A percentile compares a stretch with the other conserved stretches of the same genome.
Evolutionary conservation across 352 stramenopile genomes (phyloP).

Genomic region (Pythium volutum): DNA sequence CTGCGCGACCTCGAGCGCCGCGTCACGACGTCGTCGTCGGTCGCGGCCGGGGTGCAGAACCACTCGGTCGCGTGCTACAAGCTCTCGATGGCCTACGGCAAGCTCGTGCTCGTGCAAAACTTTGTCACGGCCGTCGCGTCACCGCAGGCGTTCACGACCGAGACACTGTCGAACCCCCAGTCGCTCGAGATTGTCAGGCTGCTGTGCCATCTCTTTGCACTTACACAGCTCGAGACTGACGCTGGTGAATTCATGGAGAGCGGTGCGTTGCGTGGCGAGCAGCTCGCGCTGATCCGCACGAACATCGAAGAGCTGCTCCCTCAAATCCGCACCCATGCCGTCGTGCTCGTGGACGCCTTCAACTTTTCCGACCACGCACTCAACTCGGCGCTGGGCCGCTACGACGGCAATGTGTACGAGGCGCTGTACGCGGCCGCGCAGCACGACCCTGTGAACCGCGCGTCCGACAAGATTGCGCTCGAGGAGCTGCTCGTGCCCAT

Average conservation of each 20-base stretch:
- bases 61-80: constrained; percentile 63
- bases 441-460: constrained; percentile 59
- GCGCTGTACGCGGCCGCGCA: constrained; percentile 57
- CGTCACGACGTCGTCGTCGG: constrained; percentile 25
- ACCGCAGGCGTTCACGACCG: constrained; percentile 26
- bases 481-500: constrained; percentile 62
- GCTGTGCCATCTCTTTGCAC: constrained; percentile 68
- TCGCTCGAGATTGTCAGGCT: constrained; percentile 42
- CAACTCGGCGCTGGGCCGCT: constrained; percentile 74
- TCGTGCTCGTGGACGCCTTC: constrained; percentile 73
- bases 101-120: constrained; percentile 44
- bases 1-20: constrained; percentile 40
- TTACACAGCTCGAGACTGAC: constrained; percentile 64
- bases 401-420: constrained; percentile 75
- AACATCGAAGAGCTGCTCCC: constrained; percentile 50
- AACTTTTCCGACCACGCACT: constrained; percentile 73
- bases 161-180: constrained; percentile 26
- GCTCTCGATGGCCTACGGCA: constrained; percentile 55
- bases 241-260: constrained; percentile 69
- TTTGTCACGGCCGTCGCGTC: constrained; percentile 38
- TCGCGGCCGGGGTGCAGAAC: constrained; percentile 49
- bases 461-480: constrained; percentile 59
- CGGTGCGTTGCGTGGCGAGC: constrained; percentile 36
- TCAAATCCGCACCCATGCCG: constrained; percentile 60
- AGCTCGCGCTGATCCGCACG: constrained; percentile 47